Evolutionary conservation across 2,329 filamentous ascomycete species (phyloP).

Genomic region (Cryphonectria carpinicola): DNA sequence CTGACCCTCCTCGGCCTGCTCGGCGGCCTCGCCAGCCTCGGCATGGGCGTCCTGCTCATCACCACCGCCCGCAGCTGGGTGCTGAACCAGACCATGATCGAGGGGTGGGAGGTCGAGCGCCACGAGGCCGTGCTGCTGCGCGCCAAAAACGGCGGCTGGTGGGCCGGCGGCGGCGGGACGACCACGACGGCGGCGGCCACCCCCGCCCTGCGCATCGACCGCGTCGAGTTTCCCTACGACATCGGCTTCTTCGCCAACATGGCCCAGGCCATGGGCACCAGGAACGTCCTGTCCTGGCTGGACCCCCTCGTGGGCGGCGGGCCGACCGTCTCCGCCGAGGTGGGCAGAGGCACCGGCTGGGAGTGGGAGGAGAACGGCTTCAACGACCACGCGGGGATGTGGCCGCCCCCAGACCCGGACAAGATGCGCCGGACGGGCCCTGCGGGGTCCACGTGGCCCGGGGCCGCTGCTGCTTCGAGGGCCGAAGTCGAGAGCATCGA

Average conservation of each 20-base stretch:
- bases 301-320: slow-evolving; percentile 65
- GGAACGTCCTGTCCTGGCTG: slow-evolving; percentile 69
- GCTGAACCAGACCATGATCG: slow-evolving; percentile 79
- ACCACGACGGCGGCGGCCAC: neutral
- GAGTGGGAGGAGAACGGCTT: slow-evolving; percentile 77
- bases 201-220: slow-evolving; percentile 51
- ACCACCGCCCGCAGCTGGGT: slow-evolving; percentile 64
- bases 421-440: slow-evolving; percentile 52
- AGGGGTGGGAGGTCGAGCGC: slow-evolving; percentile 73
- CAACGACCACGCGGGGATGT: slow-evolving; percentile 64
- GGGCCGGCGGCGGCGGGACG: slow-evolving; percentile 25
- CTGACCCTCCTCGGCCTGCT: slow-evolving; percentile 64
- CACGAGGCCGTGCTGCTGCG: slow-evolving; percentile 61
- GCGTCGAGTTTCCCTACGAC: slow-evolving; percentile 82
- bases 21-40: slow-evolving; percentile 63
- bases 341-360: slow-evolving; percentile 54
- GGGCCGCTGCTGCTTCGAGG: slow-evolving; percentile 41
- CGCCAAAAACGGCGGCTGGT: slow-evolving; percentile 48
- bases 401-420: slow-evolving; percentile 68
- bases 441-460: slow-evolving; percentile 37
- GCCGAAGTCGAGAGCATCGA: slow-evolving; percentile 19
- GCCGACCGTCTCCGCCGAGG: slow-evolving; percentile 40
- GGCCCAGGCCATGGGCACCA: slow-evolving; percentile 73
- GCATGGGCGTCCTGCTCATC: slow-evolving; percentile 66
- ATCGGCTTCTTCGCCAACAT: slow-evolving; percentile 76